Conservation (phyloP, 148 eudicot species). For the Vaccinium darrowii region DNA sequence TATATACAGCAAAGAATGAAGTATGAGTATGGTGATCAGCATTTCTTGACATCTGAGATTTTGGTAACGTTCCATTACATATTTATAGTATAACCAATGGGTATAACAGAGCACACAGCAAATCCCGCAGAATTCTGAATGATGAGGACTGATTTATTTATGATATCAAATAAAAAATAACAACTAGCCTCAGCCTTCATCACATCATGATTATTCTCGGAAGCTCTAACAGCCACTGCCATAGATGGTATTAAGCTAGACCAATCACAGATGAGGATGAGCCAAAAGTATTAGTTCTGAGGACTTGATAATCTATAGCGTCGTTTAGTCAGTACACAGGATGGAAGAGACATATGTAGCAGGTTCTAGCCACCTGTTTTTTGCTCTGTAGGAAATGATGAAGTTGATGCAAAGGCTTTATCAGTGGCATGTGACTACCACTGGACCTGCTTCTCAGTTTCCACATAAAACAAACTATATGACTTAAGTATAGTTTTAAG, state of each 20-base stretch:
- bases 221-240: not conserved
- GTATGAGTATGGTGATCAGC: slow-evolving; percentile 87
- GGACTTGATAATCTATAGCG: not conserved
- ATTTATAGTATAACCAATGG: not conserved
- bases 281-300: slow-evolving; percentile 4
- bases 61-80: slow-evolving; percentile 8
- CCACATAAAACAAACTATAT: not conserved
- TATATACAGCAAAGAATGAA: slow-evolving; percentile 92
- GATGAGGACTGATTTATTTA: not conserved
- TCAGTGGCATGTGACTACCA: not conserved
- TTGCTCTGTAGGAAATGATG: not conserved
- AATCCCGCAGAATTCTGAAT: not conserved
- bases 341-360: not conserved
- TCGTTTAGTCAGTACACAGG: not conserved
- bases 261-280: not conserved
- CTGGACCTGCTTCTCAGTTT: not conserved
- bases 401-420: not conserved
- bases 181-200: not conserved
- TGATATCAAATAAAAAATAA: not conserved
- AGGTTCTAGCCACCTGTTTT: not conserved
- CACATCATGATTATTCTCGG: slow-evolving; percentile 2
- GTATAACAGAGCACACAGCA: not conserved
- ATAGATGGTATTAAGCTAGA: not conserved
- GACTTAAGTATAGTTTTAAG: not conserved
- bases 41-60: slow-evolving; percentile 70